Conservation (phyloP, 371 early-diverging fungal genomes). For the Lichtheimia ornata region DNA sequence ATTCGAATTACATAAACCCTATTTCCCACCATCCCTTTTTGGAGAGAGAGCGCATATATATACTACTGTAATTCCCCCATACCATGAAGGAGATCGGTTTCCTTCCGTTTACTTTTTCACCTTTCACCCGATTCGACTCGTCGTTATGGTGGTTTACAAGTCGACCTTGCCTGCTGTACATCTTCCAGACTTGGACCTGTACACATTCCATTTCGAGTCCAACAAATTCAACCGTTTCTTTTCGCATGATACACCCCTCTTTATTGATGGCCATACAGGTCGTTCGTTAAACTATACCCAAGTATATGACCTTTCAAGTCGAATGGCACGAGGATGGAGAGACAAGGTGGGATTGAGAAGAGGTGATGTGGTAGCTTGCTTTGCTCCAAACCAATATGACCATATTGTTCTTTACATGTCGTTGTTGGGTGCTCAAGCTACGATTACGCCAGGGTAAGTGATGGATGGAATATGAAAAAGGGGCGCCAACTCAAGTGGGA, state of each 20-base stretch:
- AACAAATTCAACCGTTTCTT: constrained; percentile 32
- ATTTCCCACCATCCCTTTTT: no score
- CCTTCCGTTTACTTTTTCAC: no score
- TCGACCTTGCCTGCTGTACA: constrained; percentile 26
- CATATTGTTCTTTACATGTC: constrained; percentile 42
- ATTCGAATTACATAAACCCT: no score
- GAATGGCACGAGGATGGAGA: constrained; percentile 66
- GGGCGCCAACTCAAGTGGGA: neutral
- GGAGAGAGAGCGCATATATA: no score
- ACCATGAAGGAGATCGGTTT: no score
- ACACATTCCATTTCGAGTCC: constrained; percentile 56
- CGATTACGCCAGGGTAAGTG: constrained; percentile 36
- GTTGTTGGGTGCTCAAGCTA: constrained; percentile 36
- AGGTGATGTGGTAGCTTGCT: constrained; percentile 70
- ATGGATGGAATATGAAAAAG: neutral
- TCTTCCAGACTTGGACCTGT: constrained; percentile 68
- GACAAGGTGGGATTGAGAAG: constrained; percentile 52
- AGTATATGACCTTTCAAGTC: constrained; percentile 45
- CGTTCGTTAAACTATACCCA: constrained; percentile 61
- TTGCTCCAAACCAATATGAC: constrained; percentile 65
- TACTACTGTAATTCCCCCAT: no score
- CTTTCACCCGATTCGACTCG: no score
- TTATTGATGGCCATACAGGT: constrained; percentile 63
- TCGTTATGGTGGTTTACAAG: constrained; percentile 17
- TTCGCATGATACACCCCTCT: constrained; percentile 36